Conservation (phyloP, 805 yeast genomes). For the Scheffersomyces coipomensis region DNA sequence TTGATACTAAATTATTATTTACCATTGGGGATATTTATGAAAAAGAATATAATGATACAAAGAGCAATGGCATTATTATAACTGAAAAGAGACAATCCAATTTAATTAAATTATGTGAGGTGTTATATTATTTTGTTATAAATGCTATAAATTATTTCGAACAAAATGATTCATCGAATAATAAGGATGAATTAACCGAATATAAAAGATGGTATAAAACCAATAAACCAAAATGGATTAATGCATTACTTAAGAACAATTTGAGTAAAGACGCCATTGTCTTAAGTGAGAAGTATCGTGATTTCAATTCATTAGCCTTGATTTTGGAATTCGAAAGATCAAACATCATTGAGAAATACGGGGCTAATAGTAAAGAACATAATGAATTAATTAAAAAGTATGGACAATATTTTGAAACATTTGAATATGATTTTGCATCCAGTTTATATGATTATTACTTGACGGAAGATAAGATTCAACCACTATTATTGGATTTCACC, state of each 20-base stretch:
- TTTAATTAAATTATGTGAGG: conserved; percentile 24
- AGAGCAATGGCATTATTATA: conserved; percentile 10
- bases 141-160: conserved; percentile 36
- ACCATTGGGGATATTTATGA: conserved; percentile 42
- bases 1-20: conserved; percentile 37
- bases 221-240: conserved; percentile 54
- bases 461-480: conserved; percentile 47
- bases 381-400: conserved; percentile 26
- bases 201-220: conserved; percentile 32
- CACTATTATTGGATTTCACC: conserved; percentile 57
- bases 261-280: conserved; percentile 53
- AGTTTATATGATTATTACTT: conserved; percentile 61
- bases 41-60: conserved; percentile 13
- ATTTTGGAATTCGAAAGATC: conserved; percentile 36
- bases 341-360: conserved; percentile 13
- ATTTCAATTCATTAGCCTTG: conserved; percentile 62
- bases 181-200: conserved; percentile 22
- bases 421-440: conserved; percentile 68
- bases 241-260: conserved; percentile 49
- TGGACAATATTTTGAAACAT: conserved; percentile 54
- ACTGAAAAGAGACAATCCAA: conserved; percentile 14
- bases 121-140: conserved; percentile 33
- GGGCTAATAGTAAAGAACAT: conserved; percentile 10
- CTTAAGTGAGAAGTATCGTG: conserved; percentile 65
- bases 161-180: conserved; percentile 9